Percentiles rank a stretch among this genome's conserved stretches.
Evolutionary conservation across 805 yeast genomes (phyloP).

Genomic region (Kodamaea nitidulidarum): DNA sequence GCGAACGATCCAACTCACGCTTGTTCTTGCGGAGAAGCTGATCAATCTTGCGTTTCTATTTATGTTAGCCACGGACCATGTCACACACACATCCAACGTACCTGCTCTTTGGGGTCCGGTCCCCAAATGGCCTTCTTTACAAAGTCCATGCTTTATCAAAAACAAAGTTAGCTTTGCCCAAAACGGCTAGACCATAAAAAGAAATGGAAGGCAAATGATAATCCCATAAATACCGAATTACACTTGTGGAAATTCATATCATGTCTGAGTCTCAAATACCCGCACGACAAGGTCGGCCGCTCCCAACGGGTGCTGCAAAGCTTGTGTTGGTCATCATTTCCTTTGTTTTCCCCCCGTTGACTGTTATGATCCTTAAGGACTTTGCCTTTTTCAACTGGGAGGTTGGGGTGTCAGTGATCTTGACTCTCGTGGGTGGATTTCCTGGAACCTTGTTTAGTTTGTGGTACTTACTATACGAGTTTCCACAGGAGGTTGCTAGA

Average conservation of each 20-base stretch:
- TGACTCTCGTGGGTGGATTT: conserved; percentile 30
- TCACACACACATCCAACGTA: conserved; percentile 26
- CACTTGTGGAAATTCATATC: no score
- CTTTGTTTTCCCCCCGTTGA: conserved; percentile 36
- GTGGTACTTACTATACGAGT: conserved; percentile 15
- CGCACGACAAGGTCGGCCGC: background rate
- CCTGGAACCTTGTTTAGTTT: conserved; percentile 33
- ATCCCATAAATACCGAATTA: background rate
- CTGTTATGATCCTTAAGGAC: conserved; percentile 28
- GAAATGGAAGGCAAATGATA: conserved; percentile 1
- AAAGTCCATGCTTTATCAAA: conserved; percentile 57
- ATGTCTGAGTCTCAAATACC: background rate
- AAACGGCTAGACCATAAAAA: background rate
- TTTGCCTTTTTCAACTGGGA: conserved; percentile 32
- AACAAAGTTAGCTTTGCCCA: background rate
- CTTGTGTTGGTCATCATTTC: conserved; percentile 22
- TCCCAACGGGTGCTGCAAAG: conserved; percentile 9
- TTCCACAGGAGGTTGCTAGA: conserved; percentile 5
- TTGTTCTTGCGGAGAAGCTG: conserved; percentile 76
- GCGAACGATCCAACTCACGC: conserved; percentile 77
- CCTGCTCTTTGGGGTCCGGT: conserved; percentile 91
- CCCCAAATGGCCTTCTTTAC: conserved; percentile 90
- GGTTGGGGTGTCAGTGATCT: conserved; percentile 27
- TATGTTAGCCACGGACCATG: conserved; percentile 7
- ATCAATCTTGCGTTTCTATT: conserved; percentile 72